Percentiles rank a stretch among this genome's conserved stretches.
These are phyloP conservation scores for Rhizoctonia solani DNA, from an alignment of 1,284 basidiomycete genomes.

Conservation along the genomic window DNA sequence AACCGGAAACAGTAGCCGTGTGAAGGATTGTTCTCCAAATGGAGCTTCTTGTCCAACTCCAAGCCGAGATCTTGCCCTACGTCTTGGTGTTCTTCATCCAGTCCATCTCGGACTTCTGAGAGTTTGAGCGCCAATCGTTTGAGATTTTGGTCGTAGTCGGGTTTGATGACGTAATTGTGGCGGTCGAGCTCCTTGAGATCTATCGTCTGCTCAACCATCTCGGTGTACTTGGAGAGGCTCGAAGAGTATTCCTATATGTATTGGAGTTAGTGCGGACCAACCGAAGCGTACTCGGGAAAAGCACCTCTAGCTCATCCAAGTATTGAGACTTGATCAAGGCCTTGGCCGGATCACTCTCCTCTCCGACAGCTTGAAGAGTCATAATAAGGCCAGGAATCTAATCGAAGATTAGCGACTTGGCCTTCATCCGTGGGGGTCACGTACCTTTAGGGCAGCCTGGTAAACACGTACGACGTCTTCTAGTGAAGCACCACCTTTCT, in stretches of 20 bases:
- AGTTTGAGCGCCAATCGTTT: conserved; percentile 72
- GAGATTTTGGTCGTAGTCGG: conserved; percentile 84
- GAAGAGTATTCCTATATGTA: conserved; percentile 60
- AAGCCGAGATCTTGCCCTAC: conserved; percentile 77
- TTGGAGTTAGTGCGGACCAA: background rate
- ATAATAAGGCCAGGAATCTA: conserved; percentile 80
- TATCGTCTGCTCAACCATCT: conserved; percentile 96
- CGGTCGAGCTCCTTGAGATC: conserved; percentile 82
- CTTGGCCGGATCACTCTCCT: conserved; percentile 53
- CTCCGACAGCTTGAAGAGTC: conserved; percentile 58
- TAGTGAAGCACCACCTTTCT: conserved; percentile 79
- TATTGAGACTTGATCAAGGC: conserved; percentile 70
- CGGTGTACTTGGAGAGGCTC: conserved; percentile 76
- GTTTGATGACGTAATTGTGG: conserved; percentile 92
- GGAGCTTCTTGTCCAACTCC: conserved; percentile 95
- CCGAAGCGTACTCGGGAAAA: conserved; percentile 38
- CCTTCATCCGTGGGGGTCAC: conserved; percentile 8
- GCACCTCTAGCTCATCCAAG: conserved; percentile 62
- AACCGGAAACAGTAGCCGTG: conserved; percentile 95
- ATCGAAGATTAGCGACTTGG: background rate
- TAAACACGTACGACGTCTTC: conserved; percentile 98
- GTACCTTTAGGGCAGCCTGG: conserved; percentile 76
- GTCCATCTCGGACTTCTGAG: conserved; percentile 68
- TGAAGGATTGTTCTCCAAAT: conserved; percentile 88
- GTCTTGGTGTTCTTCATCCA: conserved; percentile 81